These are phyloP conservation scores for Boletus bicolor DNA, from an alignment of 768 basidiomycete species.

Conservation along the genomic window DNA sequence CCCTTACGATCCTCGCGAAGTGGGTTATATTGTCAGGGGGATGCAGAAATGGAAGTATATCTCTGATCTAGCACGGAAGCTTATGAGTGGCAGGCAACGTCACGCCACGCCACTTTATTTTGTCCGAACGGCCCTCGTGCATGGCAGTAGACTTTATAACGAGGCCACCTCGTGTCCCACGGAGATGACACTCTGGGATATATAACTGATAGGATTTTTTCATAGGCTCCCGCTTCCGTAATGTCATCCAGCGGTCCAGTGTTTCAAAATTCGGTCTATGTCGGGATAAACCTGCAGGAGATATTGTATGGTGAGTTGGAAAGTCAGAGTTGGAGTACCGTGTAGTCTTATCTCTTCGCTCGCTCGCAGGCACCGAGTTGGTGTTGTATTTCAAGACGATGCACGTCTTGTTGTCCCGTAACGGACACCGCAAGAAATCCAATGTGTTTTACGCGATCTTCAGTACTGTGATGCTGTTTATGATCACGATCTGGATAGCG, in stretches of 20 bases:
- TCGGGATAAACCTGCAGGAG: constrained; percentile 25
- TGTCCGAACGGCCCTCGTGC: background rate
- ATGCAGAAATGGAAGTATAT: background rate
- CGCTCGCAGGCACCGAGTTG: constrained; percentile 20
- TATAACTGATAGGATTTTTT: background rate
- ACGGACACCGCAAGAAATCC: background rate
- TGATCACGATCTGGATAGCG: constrained; percentile 33
- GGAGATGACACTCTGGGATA: background rate
- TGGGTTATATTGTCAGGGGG: background rate
- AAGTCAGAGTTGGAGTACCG: too few species aligned
- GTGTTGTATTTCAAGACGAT: constrained; percentile 27
- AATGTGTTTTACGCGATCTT: constrained; percentile 25
- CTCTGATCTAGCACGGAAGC: too few species aligned
- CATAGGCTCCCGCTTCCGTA: background rate
- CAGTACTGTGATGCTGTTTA: constrained; percentile 27
- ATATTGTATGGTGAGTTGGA: constrained; percentile 23
- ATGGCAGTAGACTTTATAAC: background rate
- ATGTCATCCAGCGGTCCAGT: constrained; percentile 21
- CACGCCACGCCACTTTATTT: background rate
- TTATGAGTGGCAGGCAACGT: background rate
- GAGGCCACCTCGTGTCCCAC: background rate
- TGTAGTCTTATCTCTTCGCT: background rate
- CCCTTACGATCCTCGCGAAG: background rate
- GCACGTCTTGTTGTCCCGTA: constrained; percentile 10
- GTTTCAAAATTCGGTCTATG: constrained; percentile 23